phyloP scores from a whole-genome alignment of 345 rosid genomes.

The Camelina hispida region DNA sequence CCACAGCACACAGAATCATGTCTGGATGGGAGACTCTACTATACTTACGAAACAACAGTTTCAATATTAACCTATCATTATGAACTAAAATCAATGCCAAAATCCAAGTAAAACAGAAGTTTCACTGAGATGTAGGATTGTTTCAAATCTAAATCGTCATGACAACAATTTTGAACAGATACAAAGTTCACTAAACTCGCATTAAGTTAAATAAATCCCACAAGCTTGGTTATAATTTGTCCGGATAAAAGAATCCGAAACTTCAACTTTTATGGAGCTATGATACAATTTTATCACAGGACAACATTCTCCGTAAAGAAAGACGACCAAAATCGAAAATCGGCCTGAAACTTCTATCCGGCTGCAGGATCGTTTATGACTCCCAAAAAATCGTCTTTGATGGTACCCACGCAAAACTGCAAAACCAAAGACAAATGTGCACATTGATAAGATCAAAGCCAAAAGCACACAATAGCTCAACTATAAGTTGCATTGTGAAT shows the following conservation, averaged over 20 bases:
- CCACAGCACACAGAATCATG: too few species aligned
- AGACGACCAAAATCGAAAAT: constrained; percentile 11
- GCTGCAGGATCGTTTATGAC: constrained; percentile 88
- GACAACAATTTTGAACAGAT: constrained; percentile 8
- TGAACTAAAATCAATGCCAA: not conserved
- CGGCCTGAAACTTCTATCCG: constrained; percentile 43
- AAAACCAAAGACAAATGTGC: constrained; percentile 22
- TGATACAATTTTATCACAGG: constrained; percentile 27
- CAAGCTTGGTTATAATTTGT: not conserved
- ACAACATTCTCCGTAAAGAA: constrained; percentile 14
- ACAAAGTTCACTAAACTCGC: constrained; percentile 16
- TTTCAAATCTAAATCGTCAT: not conserved
- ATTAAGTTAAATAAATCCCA: not conserved
- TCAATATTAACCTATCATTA: not conserved
- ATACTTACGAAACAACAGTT: not conserved
- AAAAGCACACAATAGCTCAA: constrained; percentile 1
- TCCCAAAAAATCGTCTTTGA: constrained; percentile 92
- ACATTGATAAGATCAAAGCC: not conserved
- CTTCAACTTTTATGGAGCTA: not conserved
- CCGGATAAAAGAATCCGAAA: not conserved
- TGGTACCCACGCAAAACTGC: constrained; percentile 97
- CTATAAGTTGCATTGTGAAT: constrained; percentile 14
- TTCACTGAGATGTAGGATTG: constrained; percentile 3
- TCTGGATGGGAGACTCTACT: not conserved
- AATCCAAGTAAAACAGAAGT: not conserved